Evolutionary conservation across 106 monocot species (phyloP).

Genomic region (Ottelia alismoides): DNA sequence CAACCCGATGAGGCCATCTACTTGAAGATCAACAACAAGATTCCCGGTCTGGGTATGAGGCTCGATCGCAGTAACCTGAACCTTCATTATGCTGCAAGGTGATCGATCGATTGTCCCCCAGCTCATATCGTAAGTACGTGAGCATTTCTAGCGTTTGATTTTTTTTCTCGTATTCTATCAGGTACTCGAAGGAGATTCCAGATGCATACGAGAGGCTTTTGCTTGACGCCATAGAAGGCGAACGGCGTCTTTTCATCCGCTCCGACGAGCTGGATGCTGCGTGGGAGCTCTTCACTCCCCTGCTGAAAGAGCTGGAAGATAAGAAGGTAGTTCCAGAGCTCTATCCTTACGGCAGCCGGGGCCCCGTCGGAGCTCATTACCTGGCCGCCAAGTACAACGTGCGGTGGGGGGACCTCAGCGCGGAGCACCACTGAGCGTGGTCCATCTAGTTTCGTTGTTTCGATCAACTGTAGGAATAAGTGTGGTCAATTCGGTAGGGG

Average conservation of each 20-base stretch:
- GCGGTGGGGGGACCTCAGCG: conserved; percentile 64
- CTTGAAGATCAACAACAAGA: conserved; percentile 80
- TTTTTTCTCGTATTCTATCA: conserved; percentile 5
- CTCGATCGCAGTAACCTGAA: conserved; percentile 70
- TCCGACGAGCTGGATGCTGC: conserved; percentile 87
- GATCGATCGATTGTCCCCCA: conserved; percentile 2
- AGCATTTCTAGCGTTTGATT: no score
- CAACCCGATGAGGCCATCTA: conserved; percentile 84
- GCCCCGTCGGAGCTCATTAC: conserved; percentile 69
- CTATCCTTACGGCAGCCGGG: conserved; percentile 78
- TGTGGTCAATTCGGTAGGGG: no score
- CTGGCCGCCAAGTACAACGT: conserved; percentile 80
- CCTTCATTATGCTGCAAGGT: conserved; percentile 60
- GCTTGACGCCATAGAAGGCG: conserved; percentile 82
- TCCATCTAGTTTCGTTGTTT: no score
- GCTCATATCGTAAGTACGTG: no score
- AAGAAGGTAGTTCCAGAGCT: conserved; percentile 68
- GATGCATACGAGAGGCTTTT: conserved; percentile 88
- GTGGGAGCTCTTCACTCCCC: conserved; percentile 73
- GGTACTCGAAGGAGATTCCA: conserved; percentile 82
- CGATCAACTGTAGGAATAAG: no score
- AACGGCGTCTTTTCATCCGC: conserved; percentile 73
- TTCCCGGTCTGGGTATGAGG: conserved; percentile 72
- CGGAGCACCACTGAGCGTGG: conserved; percentile 37
- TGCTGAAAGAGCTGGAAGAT: conserved; percentile 77